Evolutionary conservation across 2,329 filamentous ascomycete species (phyloP), one percentile per base, ranked within the genome.

Genomic region (Beauveria caledonica): DNA sequence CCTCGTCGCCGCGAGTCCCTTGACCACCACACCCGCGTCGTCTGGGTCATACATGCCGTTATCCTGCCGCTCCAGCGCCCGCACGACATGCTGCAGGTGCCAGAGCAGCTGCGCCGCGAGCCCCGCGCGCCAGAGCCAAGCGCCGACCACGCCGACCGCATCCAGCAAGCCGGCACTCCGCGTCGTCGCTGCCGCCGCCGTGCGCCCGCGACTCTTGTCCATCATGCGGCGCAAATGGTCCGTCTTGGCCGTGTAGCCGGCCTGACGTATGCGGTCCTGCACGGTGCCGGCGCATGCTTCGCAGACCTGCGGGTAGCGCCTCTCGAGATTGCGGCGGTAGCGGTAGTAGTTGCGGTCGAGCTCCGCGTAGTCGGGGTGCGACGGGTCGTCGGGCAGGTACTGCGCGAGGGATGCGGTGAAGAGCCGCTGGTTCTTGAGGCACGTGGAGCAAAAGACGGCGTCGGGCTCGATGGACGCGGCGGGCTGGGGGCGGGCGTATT

Each of bases 281-380:
- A 93, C 92, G 63, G 79, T 84, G 6, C 86, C 88, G 64, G 89
- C 88, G 73, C 94, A 99, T 50, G 84, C 78, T 63, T 82, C 82
- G 76, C 94, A 99, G 62, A 96, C 87, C 69, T 94, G 91, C 0
- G 94, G 94, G 69, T 97, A 97, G 54, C 88, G 83, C 67, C 85
- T 79, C 75, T 97, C 92, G 19, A 97, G 79, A 56, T 86, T 80
- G 63, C 79, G 80, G 63, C 87, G 86, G 71, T 89, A 96, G 40
- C 80, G 79, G 64, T 86, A 87, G 66, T 89, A 88, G 53, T 82
- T 81, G 59, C 80, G 80, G 71, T 92, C 87, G 64, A 87, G 86
- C 62, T 84, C 79, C 3, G 75, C 76, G 70, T 92, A 91, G 57
- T 88, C 80, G 0, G 89, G 86, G 65, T 93, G 83, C 48, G 78